Percentiles rank a stretch among this genome's conserved stretches.
phyloP scores from a whole-genome alignment of 352 stramenopile species.

The Pythium brachiatum region DNA sequence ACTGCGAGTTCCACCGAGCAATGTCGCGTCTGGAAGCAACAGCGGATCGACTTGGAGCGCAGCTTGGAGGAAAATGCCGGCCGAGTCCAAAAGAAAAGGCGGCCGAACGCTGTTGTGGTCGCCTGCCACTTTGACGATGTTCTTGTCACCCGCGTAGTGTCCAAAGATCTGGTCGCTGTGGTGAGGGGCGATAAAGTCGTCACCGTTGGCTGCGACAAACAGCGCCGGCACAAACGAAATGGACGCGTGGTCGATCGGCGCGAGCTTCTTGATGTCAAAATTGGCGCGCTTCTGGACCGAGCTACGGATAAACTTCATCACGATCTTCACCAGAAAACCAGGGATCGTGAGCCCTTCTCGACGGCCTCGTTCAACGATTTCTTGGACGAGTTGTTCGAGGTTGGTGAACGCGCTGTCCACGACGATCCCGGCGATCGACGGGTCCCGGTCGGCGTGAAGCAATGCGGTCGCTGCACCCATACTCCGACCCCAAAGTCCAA shows the following conservation, averaged over 20 bases:
- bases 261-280: conserved; percentile 82
- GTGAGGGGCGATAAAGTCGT: conserved; percentile 94
- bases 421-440: conserved; percentile 96
- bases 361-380: conserved; percentile 96
- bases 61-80: conserved; percentile 95
- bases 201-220: conserved; percentile 93
- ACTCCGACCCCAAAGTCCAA: conserved; percentile 96
- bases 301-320: conserved; percentile 88
- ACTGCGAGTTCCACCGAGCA: conserved; percentile 21
- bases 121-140: conserved; percentile 96
- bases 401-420: conserved; percentile 97
- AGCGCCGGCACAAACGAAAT: conserved; percentile 96
- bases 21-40: conserved; percentile 32
- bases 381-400: conserved; percentile 93
- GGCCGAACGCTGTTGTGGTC: conserved; percentile 97
- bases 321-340: conserved; percentile 89
- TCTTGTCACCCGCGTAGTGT: conserved; percentile 97
- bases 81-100: conserved; percentile 94
- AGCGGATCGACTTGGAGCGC: conserved; percentile 81
- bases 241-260: conserved; percentile 85
- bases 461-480: conserved; percentile 98
- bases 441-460: conserved; percentile 96
- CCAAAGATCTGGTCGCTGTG: conserved; percentile 82
- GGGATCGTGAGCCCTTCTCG: conserved; percentile 93
- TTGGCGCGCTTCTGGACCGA: conserved; percentile 91